Conservation (phyloP, 331 rosid genomes). For the Quercus tomentella region DNA sequence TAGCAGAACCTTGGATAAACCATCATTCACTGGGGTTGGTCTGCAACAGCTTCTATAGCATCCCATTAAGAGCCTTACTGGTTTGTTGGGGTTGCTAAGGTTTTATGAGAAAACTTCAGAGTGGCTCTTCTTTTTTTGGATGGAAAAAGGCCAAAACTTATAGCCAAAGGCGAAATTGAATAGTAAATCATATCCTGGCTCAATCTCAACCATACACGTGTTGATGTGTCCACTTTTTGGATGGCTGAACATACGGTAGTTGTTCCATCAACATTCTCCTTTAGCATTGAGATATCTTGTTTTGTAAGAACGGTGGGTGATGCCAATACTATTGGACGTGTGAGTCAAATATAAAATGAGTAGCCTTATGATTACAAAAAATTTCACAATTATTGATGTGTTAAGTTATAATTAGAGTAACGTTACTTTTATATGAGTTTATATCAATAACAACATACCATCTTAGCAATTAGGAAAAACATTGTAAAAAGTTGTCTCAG, state of each 20-base stretch:
- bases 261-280: slow-evolving; percentile 24
- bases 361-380: too few relatives aligned
- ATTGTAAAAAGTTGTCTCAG: too few relatives aligned
- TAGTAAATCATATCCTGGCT: background rate
- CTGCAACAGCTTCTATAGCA: slow-evolving; percentile 32
- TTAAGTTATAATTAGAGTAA: too few relatives aligned
- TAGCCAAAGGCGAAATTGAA: background rate
- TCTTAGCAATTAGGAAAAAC: too few relatives aligned
- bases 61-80: slow-evolving; percentile 39
- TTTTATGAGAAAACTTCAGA: background rate
- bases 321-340: too few relatives aligned
- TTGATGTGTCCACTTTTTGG: background rate
- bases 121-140: background rate
- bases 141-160: background rate
- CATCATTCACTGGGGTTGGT: slow-evolving; percentile 10
- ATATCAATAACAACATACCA: too few relatives aligned
- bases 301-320: slow-evolving; percentile 11
- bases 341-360: too few relatives aligned
- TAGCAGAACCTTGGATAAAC: slow-evolving; percentile 34
- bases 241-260: slow-evolving; percentile 8
- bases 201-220: slow-evolving; percentile 26
- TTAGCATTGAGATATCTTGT: slow-evolving; percentile 6
- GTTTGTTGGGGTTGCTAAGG: background rate
- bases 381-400: too few relatives aligned
- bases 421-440: too few relatives aligned